Base-by-base conservation (phyloP, 1,284 basidiomycete genomes). In the Heterobasidion irregulare region DNA sequence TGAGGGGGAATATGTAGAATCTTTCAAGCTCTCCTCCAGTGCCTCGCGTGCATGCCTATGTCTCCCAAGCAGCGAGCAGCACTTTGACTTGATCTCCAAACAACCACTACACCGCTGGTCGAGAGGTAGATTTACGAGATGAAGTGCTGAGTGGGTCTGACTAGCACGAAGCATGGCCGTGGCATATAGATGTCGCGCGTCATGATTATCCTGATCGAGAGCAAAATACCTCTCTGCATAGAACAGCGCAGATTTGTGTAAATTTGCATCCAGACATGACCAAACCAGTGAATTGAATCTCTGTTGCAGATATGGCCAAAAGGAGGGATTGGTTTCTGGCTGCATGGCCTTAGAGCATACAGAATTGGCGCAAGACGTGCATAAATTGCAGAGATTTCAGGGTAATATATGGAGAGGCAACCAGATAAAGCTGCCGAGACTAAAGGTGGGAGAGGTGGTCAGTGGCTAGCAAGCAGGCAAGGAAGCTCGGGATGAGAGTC, bases 161-260 rank as follows among this genome's bases (percentile, higher is more conserved):
- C 80, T 82, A 60, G 84, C 77, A 10, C 79, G 81, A 49, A 95
- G 76, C 56, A 94, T 80, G 45, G 86, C 80, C 47, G 82, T 84
- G 59, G 91, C 89, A 72, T 92, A 90, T 35, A 93, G 77, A 73
- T 94, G 92, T 55, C 89, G 80, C 61, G 89, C 83, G 68, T 92
- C 89, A 67, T 94, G 92, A 66, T 84, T 85, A 44, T 71, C 70
- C 61, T 75, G 73, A 68, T 86, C 80, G 64, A 85, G 70, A 46
- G 81, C 78, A 66, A 77, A 89, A 68, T 88, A 89, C 61, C 88
- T 74, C 70, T 92, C 89, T 45, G 89, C 88, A 70, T 89, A 89
- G 73, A 92, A 92, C 45, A 87, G 77, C 47, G 89, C 89, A 47
- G 88, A 83, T 68, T 80, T 82, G 62, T 79, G 74, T 47, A 92